A percentile compares a stretch with the other conserved stretches of the same genome.
These are phyloP conservation scores for Mimosa bimucronata DNA, from an alignment of 306 rosid genomes.

Conservation along the genomic window DNA sequence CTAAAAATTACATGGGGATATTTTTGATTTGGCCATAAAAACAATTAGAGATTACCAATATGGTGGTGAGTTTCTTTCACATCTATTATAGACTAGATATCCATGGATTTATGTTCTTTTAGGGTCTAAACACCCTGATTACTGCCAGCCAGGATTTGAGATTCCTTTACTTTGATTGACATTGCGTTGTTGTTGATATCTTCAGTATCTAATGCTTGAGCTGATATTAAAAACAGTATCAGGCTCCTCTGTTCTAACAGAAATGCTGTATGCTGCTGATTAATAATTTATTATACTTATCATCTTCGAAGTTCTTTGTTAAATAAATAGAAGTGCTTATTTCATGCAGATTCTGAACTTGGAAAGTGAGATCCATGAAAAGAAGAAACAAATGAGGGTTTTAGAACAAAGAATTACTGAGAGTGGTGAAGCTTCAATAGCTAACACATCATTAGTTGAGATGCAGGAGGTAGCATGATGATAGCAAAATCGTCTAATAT, in stretches of 20 bases:
- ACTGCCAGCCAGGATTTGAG: background rate
- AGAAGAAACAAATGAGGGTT: conserved; percentile 78
- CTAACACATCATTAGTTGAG: conserved; percentile 76
- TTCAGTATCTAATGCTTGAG: background rate
- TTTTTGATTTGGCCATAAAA: conserved; percentile 20
- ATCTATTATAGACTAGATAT: background rate
- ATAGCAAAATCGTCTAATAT: conserved; percentile 5
- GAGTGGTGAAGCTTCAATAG: conserved; percentile 77
- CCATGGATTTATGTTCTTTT: background rate
- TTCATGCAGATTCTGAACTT: conserved; percentile 70
- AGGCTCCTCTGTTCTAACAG: conserved; percentile 6
- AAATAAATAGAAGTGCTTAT: conserved; percentile 28
- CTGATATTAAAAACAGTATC: conserved; percentile 8
- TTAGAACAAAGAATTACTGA: conserved; percentile 85
- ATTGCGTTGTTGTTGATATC: conserved; percentile 4
- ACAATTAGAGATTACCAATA: conserved; percentile 1
- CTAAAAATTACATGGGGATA: background rate
- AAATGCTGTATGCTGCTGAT: conserved; percentile 20
- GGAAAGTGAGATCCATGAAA: conserved; percentile 90
- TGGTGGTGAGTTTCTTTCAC: no score
- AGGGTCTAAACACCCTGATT: background rate
- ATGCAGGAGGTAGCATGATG: conserved; percentile 84
- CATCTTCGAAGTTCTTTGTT: conserved; percentile 19
- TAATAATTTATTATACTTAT: background rate
- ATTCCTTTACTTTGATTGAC: conserved; percentile 20